Evolutionary conservation across 257 asterid genomes (phyloP), one percentile per base, ranked within the genome.

Genomic region (Agastache rugosa): DNA sequence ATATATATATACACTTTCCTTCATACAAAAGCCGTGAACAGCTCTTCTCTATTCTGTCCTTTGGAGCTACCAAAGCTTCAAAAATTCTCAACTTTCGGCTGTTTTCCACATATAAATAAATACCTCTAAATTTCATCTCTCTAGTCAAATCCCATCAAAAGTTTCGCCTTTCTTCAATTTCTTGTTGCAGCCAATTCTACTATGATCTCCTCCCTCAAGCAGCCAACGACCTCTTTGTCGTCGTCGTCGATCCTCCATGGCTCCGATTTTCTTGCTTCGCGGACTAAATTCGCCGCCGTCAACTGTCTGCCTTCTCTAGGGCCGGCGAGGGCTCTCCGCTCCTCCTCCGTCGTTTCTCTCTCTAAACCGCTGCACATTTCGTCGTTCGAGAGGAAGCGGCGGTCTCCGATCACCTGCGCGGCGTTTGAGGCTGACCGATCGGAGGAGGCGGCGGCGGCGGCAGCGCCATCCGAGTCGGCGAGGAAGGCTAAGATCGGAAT

Each of bases 391-490:
- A 63, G 48, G 0, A 77, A 69, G 76, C 77, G 63, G 59, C 78
- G 85, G 5, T 75, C 84, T 34, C 56, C 77, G 83, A 59, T 88
- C 75, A 65, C 83, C 70, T 87, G 97, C 79, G 64, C 77, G 72
- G 97, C 98, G 1, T 91, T 83, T 16, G 97, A 91, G 41, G 97
- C 97, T 34, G 95, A 91, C 14, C 83, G 85, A 80, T 76, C 91
- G 53, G 88, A 80, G 12, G 89, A 83, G 34, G 71, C 79, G 0
- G 47, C 87, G 45, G 65, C 39, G 63, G 19, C 66, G 56, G 77
- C 60, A 50, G 58, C 58, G 72, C 83, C 45, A 69, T 69, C 91
- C 11, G 97, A 91, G 87, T 81, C 89, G 9, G 91, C 96, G 6
- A 86, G 92, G 86, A 94, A 61, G 74, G 9, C 84, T 64, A 94